Percentiles rank a stretch among this genome's conserved stretches.
These are phyloP conservation scores for Cryphonectria radicalis DNA, from an alignment of 2,329 filamentous ascomycete species.

Conservation along the genomic window DNA sequence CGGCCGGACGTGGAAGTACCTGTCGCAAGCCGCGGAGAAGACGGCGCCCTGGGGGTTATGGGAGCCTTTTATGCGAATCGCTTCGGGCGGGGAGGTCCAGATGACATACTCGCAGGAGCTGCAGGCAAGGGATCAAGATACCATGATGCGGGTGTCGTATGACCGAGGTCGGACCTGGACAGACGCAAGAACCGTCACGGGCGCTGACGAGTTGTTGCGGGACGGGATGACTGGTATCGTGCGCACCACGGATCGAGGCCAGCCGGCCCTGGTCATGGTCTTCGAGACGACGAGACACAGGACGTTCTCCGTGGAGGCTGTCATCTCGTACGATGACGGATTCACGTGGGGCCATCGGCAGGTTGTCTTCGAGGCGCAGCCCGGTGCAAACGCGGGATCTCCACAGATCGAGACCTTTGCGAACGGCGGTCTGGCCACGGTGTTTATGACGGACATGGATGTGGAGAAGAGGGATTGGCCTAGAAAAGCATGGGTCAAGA, in stretches of 20 bases:
- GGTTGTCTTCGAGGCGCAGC: conserved; percentile 42
- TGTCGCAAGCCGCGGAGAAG: conserved; percentile 49
- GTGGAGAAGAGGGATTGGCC: conserved; percentile 43
- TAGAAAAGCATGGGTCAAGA: conserved; percentile 46
- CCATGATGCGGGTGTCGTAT: conserved; percentile 49
- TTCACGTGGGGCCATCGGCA: conserved; percentile 45
- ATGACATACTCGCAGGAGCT: conserved; percentile 53
- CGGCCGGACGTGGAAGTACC: conserved; percentile 47
- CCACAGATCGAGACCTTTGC: conserved; percentile 49
- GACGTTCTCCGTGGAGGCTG: conserved; percentile 49
- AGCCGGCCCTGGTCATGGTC: conserved; percentile 47
- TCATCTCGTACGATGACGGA: conserved; percentile 50
- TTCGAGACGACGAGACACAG: conserved; percentile 49
- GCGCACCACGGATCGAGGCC: conserved; percentile 38
- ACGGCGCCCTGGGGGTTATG: conserved; percentile 43
- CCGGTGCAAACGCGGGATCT: conserved; percentile 45
- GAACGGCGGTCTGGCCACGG: conserved; percentile 45
- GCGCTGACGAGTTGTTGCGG: conserved; percentile 41
- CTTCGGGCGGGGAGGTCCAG: conserved; percentile 41
- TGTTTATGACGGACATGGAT: conserved; percentile 54
- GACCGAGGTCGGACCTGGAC: conserved; percentile 50
- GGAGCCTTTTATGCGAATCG: conserved; percentile 53
- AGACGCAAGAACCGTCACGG: conserved; percentile 43
- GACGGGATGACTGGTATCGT: conserved; percentile 52
- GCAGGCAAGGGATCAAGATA: conserved; percentile 51